Base-by-base conservation (phyloP, 2,329 filamentous ascomycete genomes). In the Ophiostoma pallidulum region DNA sequence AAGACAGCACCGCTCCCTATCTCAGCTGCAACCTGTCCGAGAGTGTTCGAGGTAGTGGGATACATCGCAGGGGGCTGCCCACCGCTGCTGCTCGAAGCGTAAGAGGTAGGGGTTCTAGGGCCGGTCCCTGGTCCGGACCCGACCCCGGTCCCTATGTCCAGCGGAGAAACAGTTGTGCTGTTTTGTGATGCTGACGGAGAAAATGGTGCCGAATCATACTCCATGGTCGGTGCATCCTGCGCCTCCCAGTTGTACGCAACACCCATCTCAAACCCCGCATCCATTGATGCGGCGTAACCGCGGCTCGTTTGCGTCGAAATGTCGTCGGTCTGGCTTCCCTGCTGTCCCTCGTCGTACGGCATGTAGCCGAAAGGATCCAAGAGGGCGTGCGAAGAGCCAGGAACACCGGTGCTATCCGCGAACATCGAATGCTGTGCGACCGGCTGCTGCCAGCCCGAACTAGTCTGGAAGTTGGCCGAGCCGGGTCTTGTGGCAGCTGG, bases 61-160 rank as follows among this genome's bases (percentile, higher is more conserved):
- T 42, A 42, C 26, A 45, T 39, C 4, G 24, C 4, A 6, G 45
- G 22, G 32, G 28, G 41, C n/a, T n/a, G 41, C 3, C 31, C 32
- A 7, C 37, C 33, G 28, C 49, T 51, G 41, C 45, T 45, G 16
- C 45, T 48, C 14, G 49, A 45, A 2, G 44, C 33, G 16, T 43
- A 44, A 7, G 44, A 44, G 16, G 19, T 39, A 3, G 48, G 44
- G 0, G 35, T 47, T 9, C 12, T n/a, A n/a, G n/a, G n/a, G n/a
- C n/a, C n/a, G n/a, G n/a, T n/a, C n/a, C n/a, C n/a, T n/a, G n/a
- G n/a, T n/a, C n/a, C n/a, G n/a, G n/a, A n/a, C n/a, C n/a, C 12
- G 8, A 39, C 22, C 2, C 40, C 44, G 3, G 39, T 16, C n/a
- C 18, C 24, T 5, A 36, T 24, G 7, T 31, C 48, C 19, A 29